Evolutionary conservation across 768 basidiomycete genomes (phyloP).

Genomic region (Pulveroboletus ravenelii): DNA sequence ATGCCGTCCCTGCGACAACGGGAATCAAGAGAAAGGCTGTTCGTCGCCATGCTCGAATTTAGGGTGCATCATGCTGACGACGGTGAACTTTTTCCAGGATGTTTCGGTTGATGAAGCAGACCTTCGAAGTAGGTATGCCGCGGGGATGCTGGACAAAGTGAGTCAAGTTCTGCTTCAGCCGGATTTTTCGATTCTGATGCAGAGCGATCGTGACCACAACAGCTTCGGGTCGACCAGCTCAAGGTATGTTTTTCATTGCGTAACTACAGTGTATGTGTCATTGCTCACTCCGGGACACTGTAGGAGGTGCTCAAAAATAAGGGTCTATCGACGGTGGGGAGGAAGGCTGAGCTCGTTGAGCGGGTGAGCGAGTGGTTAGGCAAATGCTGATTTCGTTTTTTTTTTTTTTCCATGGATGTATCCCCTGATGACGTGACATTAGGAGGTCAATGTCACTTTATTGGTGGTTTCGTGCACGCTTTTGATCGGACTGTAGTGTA

Average conservation of each 20-base stretch:
- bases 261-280: not conserved
- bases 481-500: not conserved
- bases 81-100: slow-evolving; percentile 38
- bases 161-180: slow-evolving; percentile 9
- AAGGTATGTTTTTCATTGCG: slow-evolving; percentile 45
- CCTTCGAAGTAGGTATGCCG: slow-evolving; percentile 60
- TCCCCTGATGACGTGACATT: not conserved
- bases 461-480: not conserved
- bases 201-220: slow-evolving; percentile 7
- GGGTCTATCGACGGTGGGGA: slow-evolving; percentile 56
- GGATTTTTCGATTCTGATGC: slow-evolving; percentile 5
- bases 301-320: slow-evolving; percentile 76
- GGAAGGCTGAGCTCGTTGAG: slow-evolving; percentile 67
- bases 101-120: slow-evolving; percentile 66
- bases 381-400: slow-evolving; percentile 17
- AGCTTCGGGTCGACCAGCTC: slow-evolving; percentile 76
- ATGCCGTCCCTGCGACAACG: slow-evolving; percentile 40
- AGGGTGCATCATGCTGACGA: not conserved
- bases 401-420: not conserved
- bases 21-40: slow-evolving; percentile 74
- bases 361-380: slow-evolving; percentile 63
- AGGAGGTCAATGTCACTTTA: not conserved
- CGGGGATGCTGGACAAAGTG: slow-evolving; percentile 64
- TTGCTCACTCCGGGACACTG: not conserved
- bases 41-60: slow-evolving; percentile 23